Percentiles rank a stretch among this genome's conserved stretches.
phyloP scores from a whole-genome alignment of 257 asterid genomes.

The Solanum sitiens region DNA sequence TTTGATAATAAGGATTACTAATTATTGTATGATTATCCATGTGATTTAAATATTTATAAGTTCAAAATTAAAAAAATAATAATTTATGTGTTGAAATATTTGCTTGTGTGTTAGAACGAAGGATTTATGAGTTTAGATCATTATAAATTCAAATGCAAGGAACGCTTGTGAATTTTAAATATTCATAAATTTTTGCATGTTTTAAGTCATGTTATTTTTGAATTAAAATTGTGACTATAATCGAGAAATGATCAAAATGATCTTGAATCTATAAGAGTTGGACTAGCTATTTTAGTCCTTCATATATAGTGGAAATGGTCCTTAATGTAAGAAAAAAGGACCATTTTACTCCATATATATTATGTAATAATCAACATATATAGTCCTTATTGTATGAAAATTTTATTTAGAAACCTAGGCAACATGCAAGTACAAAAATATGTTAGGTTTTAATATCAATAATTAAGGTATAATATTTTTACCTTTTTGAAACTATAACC shows the following conservation, averaged over 20 bases:
- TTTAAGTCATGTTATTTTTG: too few species aligned
- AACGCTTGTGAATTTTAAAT: too few species aligned
- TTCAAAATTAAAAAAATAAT: too few species aligned
- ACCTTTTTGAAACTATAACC: background rate
- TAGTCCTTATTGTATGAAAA: too few species aligned
- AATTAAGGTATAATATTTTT: background rate
- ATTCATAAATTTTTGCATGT: background rate
- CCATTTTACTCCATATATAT: background rate
- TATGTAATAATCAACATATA: too few species aligned
- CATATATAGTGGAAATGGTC: background rate
- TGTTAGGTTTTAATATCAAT: background rate
- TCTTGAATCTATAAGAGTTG: background rate
- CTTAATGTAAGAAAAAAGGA: background rate
- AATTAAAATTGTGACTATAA: background rate
- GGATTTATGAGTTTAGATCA: background rate
- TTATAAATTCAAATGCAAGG: too few species aligned
- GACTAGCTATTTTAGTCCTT: background rate
- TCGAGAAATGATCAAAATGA: background rate
- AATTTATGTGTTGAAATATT: background rate
- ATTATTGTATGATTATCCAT: background rate
- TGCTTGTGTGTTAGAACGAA: background rate
- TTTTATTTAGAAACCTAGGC: background rate
- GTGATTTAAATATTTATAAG: background rate
- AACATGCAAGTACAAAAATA: background rate
- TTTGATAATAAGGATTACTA: too few species aligned